Evolutionary conservation across 2,329 filamentous ascomycete genomes (phyloP), one percentile per base, ranked within the genome.

Genomic region (Xylariaceae sp.): DNA sequence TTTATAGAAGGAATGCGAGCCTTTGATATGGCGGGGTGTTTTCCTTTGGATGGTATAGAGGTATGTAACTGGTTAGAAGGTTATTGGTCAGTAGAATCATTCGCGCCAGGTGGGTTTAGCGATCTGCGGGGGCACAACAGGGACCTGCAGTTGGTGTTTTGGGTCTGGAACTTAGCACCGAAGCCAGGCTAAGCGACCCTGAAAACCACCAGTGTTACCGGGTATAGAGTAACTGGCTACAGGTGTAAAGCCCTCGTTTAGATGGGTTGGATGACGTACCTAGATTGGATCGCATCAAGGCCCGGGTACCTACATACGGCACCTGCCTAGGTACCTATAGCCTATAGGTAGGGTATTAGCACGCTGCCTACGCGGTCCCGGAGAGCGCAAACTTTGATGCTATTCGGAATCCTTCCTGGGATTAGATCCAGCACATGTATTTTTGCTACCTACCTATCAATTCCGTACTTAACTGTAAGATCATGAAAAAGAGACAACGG

Each of bases 111-210:
- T 30, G 22, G 41, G 51, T 51, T 47, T 47, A 26, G 47, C 19
- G 42, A 54, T 42, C 26, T 21, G 52, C 52, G 47, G 52, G 52
- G 46, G 3, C 16, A 29, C 22, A 7, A 10, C 21, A 3, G 10
- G 22, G 21, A 26, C 12, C 41, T 40, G 16, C 37, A n/a, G 41
- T n/a, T 43, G 41, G 41, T 13, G 41, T 21, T 43, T 43, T 26
- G 9, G 40, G 21, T 26, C 41, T 18, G 5, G 5, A 7, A 10
- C 26, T 4, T 26, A 26, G 26, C 26, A 26, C 26, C 26, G 5
- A 26, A 26, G 26, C 26, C 26, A 26, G 5, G 26, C 26, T 26
- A 26, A 26, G 26, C 26, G 26, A 26, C 26, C 26, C 26, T 8
- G 26, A 26, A 26, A 26, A 26, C 5, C 5, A 26, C 26, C 26